Conservation (phyloP, 257 asterid genomes). For the Fraxinus anomala region DNA sequence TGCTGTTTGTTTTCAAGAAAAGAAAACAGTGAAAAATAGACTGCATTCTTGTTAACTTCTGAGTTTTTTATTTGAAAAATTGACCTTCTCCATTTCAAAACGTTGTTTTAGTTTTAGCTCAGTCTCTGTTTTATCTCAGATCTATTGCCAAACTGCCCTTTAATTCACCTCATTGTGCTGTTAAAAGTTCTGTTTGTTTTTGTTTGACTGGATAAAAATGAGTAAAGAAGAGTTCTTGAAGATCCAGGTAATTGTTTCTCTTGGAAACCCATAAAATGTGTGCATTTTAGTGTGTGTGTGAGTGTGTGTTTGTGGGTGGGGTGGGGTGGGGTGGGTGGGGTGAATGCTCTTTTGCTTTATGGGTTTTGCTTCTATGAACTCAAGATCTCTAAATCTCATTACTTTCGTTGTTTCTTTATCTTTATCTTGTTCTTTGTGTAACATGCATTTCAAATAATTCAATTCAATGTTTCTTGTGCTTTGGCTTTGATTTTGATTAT, state of each 20-base stretch:
- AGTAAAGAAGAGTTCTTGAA: constrained; percentile 95
- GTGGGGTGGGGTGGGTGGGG: constrained; percentile 3
- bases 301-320: neutral
- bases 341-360: constrained; percentile 25
- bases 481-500: constrained; percentile 25
- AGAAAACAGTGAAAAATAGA: neutral
- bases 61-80: neutral
- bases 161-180: no score
- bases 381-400: constrained; percentile 22
- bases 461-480: constrained; percentile 16
- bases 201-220: constrained; percentile 45
- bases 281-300: neutral
- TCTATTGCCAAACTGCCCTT: constrained; percentile 33
- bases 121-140: constrained; percentile 40
- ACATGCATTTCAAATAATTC: constrained; percentile 22
- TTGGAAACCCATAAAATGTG: constrained; percentile 21
- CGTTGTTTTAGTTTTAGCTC: constrained; percentile 16
- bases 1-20: neutral
- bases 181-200: constrained; percentile 11
- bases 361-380: constrained; percentile 30
- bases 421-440: constrained; percentile 11
- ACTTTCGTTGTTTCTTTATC: constrained; percentile 8
- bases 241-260: constrained; percentile 69
- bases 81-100: neutral
- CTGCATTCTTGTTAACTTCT: constrained; percentile 16